phyloP scores from a whole-genome alignment of 2,329 filamentous ascomycete species.

The Fusarium irregulare region DNA sequence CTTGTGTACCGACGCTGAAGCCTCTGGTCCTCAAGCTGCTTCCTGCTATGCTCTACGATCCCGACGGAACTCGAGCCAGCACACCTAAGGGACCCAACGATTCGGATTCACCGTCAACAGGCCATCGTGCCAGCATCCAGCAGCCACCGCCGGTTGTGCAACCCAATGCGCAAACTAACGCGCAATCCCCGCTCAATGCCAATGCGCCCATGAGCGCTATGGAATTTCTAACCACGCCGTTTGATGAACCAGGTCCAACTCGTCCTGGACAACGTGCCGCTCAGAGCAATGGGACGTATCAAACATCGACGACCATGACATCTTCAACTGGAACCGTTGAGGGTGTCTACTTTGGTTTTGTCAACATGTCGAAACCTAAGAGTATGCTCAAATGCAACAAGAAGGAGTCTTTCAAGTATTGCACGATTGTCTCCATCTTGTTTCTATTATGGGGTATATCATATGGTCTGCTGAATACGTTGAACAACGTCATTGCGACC shows the following conservation, averaged over 20 bases:
- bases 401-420: slow-evolving; percentile 76
- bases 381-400: slow-evolving; percentile 75
- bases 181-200: slow-evolving; percentile 39
- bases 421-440: slow-evolving; percentile 79
- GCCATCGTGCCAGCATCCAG: slow-evolving; percentile 40
- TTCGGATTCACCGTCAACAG: slow-evolving; percentile 46
- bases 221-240: slow-evolving; percentile 62
- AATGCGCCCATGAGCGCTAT: slow-evolving; percentile 52
- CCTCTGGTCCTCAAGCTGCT: slow-evolving; percentile 77
- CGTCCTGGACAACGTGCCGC: slow-evolving; percentile 18
- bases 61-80: slow-evolving; percentile 54
- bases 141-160: slow-evolving; percentile 42
- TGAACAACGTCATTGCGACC: slow-evolving; percentile 77
- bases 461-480: slow-evolving; percentile 84
- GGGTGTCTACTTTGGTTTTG: slow-evolving; percentile 78
- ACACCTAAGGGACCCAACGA: slow-evolving; percentile 48
- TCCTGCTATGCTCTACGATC: slow-evolving; percentile 67
- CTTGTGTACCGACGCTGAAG: slow-evolving; percentile 92
- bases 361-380: slow-evolving; percentile 76
- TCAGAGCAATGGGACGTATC: slow-evolving; percentile 17
- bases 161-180: slow-evolving; percentile 16
- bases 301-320: slow-evolving; percentile 50
- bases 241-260: slow-evolving; percentile 39
- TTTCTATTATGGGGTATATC: slow-evolving; percentile 94
- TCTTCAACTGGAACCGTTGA: slow-evolving; percentile 51